Evolutionary conservation across 139 green algal species (phyloP), one percentile per base, ranked within the genome.

Genomic region (Chlorella sp.): DNA sequence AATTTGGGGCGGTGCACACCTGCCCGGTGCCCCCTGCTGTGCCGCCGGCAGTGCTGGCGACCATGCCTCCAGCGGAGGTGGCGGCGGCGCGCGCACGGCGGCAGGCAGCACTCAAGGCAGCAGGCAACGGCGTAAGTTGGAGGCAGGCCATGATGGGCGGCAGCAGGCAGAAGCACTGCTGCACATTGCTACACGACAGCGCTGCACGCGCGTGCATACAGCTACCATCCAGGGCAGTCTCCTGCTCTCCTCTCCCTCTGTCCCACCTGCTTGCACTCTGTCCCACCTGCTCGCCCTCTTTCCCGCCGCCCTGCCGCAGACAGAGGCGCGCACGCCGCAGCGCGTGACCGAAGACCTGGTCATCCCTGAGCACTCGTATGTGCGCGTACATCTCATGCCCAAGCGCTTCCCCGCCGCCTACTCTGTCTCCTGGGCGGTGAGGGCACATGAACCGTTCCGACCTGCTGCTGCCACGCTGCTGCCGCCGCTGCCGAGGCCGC

Each of bases 381-480:
- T 97, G 2, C 86, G 94, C 0, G 93, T 95, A 32, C 95, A 98
- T 79, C 39, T 94, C 4, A 90, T 95, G 73, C 94, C 94, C 38
- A 95, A 95, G 87, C 89, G 95, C 36, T 97, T 96, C 64, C 92
- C 94, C 1, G 90, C 86, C 0, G 91, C 89, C 38, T 80, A 96
- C 70, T 39, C 25, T 0, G 75, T 87, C 0, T 51, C 90, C 34
- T 92, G 87, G 90, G 64, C 60, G 88, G 81, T 73, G 26, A 44
- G 74, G 34, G n/a, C n/a, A n/a, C n/a, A n/a, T n/a, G n/a, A n/a
- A n/a, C n/a, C n/a, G n/a, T n/a, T n/a, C n/a, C n/a, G n/a, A n/a
- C n/a, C n/a, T n/a, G n/a, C n/a, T n/a, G n/a, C n/a, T n/a, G n/a
- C n/a, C n/a, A n/a, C n/a, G n/a, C n/a, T n/a, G n/a, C n/a, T n/a